A percentile compares a stretch with the other conserved stretches of the same genome.
Conservation (phyloP, 78 protist genomes). For the Dictyostelium brefeldianum region DNA sequence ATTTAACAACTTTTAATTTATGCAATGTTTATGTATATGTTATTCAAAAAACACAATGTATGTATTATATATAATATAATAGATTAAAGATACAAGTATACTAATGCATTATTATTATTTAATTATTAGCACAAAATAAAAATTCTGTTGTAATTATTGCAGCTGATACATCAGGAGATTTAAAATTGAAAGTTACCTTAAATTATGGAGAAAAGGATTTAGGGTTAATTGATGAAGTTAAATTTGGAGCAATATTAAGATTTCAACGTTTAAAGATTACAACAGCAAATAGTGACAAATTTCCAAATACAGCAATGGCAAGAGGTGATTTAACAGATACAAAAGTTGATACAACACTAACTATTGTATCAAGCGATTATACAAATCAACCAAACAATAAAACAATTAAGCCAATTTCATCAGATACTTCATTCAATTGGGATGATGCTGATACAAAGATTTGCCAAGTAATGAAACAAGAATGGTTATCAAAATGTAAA, state of each 20-base stretch:
- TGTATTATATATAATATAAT: too few species aligned
- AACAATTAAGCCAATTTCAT: not conserved
- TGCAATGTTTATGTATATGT: not conserved
- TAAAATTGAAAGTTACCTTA: not conserved
- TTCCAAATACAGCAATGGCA: not conserved
- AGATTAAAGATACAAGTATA: too few species aligned
- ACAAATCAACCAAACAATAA: too few species aligned
- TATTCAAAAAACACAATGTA: not conserved
- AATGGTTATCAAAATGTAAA: not conserved
- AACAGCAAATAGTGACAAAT: not conserved
- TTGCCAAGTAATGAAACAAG: not conserved
- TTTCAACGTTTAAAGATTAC: not conserved
- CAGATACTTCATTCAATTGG: not conserved
- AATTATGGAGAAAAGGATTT: not conserved
- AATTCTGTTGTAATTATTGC: not conserved
- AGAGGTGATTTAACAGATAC: not conserved
- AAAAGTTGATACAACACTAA: not conserved
- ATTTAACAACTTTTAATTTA: not conserved
- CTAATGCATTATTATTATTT: too few species aligned
- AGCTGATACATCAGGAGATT: not conserved
- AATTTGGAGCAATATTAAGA: constrained; percentile 20
- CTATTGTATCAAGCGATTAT: too few species aligned
- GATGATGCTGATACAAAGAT: not conserved
- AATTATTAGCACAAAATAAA: not conserved
- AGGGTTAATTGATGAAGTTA: not conserved